Evolutionary conservation across 495 filamentous ascomycete species (phyloP).

Genomic region (Talaromyces stipitatus): DNA sequence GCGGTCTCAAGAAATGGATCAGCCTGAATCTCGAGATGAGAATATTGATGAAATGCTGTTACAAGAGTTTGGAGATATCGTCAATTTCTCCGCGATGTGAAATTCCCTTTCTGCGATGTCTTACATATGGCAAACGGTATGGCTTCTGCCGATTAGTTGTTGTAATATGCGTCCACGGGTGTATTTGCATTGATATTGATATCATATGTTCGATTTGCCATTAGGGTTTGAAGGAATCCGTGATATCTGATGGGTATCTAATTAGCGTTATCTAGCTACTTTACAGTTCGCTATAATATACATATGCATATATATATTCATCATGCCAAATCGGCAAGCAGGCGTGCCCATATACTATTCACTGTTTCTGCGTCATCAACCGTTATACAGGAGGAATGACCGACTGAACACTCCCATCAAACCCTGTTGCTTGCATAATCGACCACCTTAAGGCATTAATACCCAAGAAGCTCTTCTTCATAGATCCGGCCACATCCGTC

Average conservation of each 20-base stretch:
- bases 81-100: conserved; percentile 21
- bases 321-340: background rate
- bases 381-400: background rate
- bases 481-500: conserved; percentile 10
- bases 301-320: background rate
- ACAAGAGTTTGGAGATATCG: conserved; percentile 31
- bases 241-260: background rate
- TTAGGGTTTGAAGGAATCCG: background rate
- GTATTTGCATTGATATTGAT: background rate
- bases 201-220: background rate
- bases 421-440: conserved; percentile 42
- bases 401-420: conserved; percentile 25
- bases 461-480: conserved; percentile 30
- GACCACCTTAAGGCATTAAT: conserved; percentile 43
- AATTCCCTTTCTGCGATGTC: background rate
- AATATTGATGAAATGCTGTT: conserved; percentile 27
- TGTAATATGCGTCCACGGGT: background rate
- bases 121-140: background rate
- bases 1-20: background rate
- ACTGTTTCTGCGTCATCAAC: background rate
- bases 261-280: background rate
- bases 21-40: conserved; percentile 8
- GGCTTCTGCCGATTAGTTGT: background rate
- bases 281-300: too few relatives aligned
- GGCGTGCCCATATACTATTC: background rate